Evolutionary conservation across 2,329 filamentous ascomycete species (phyloP).

Genomic region (Aspergillus floridensis): DNA sequence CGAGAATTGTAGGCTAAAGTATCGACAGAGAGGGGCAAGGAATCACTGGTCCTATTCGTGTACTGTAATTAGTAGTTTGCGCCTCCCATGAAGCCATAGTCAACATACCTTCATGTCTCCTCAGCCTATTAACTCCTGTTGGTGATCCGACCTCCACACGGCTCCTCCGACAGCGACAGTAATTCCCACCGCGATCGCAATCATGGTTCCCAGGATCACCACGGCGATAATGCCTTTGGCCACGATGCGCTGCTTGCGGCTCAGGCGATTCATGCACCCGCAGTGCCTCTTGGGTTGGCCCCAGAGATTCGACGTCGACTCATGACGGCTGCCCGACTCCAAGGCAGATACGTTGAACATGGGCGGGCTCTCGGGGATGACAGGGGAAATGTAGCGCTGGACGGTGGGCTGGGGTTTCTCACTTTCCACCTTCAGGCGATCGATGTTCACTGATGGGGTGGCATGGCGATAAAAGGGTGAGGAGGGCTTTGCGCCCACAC

Average conservation of each 20-base stretch:
- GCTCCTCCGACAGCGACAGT: constrained; percentile 45
- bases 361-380: not conserved
- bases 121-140: constrained; percentile 26
- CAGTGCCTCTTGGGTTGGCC: constrained; percentile 33
- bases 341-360: constrained; percentile 12
- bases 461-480: constrained; percentile 47
- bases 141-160: constrained; percentile 40
- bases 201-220: constrained; percentile 43
- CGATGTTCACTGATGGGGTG: constrained; percentile 27
- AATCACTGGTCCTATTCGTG: not conserved
- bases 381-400: not conserved
- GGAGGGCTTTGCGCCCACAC: constrained; percentile 39
- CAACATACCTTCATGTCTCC: constrained; percentile 11
- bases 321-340: constrained; percentile 17
- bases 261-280: constrained; percentile 36
- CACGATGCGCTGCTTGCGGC: constrained; percentile 35
- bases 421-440: constrained; percentile 20
- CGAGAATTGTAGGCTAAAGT: not conserved
- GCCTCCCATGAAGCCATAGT: too few species aligned
- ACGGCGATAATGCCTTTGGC: constrained; percentile 43
- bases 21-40: not conserved
- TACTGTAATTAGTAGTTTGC: not conserved
- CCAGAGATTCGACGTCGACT: constrained; percentile 33
- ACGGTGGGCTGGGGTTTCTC: not conserved
- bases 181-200: constrained; percentile 47